Percentiles rank a stretch among this genome's conserved stretches.
These are phyloP conservation scores for Fraxinus excelsior DNA, from an alignment of 257 asterid genomes.

Conservation along the genomic window DNA sequence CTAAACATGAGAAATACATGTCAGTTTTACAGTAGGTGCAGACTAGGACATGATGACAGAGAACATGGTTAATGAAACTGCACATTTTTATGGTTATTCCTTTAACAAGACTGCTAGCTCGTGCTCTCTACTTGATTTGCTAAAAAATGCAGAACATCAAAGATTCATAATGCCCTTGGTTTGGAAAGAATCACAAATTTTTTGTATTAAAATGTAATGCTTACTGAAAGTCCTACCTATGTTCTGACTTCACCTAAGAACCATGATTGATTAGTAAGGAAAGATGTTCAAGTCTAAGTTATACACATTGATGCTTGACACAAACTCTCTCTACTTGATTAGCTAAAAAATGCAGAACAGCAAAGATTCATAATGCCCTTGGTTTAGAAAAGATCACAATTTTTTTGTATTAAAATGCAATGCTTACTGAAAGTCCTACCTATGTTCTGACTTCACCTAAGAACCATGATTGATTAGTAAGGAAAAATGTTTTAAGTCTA, in stretches of 20 bases:
- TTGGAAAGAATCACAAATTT: background rate
- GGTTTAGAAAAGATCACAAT: background rate
- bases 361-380: background rate
- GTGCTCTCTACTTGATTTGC: background rate
- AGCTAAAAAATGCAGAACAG: background rate
- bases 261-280: background rate
- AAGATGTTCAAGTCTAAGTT: background rate
- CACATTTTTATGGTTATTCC: background rate
- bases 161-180: background rate
- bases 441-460: background rate
- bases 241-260: background rate
- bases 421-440: background rate
- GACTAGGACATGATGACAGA: background rate
- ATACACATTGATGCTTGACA: background rate
- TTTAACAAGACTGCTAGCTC: background rate
- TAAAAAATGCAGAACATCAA: background rate
- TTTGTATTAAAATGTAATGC: background rate
- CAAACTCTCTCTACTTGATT: no score
- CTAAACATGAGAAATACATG: background rate
- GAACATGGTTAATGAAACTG: background rate
- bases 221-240: background rate
- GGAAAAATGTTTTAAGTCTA: background rate
- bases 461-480: background rate
- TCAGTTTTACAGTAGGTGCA: background rate
- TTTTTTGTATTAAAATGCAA: background rate